A percentile compares a stretch with the other conserved stretches of the same genome.
phyloP scores from a whole-genome alignment of 805 yeast genomes.

The Monosporozyma servazzii region DNA sequence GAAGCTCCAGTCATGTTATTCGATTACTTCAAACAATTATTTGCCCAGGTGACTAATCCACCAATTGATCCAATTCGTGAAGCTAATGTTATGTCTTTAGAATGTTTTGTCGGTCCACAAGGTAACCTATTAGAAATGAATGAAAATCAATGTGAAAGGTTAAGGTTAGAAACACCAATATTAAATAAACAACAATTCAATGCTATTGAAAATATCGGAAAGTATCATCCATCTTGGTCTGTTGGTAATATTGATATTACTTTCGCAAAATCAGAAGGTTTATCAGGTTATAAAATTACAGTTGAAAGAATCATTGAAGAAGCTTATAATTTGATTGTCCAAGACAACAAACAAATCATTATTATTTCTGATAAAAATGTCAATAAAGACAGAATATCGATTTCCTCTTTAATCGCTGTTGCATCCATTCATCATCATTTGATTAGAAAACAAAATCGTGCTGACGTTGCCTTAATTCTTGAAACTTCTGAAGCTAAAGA shows the following conservation, averaged over 20 bases:
- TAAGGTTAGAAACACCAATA: conserved; percentile 75
- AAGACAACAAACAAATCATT: conserved; percentile 56
- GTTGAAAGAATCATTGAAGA: conserved; percentile 80
- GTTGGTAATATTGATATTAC: conserved; percentile 80
- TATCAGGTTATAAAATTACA: conserved; percentile 75
- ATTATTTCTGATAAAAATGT: conserved; percentile 66
- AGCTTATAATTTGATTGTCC: conserved; percentile 77
- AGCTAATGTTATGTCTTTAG: conserved; percentile 91
- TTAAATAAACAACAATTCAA: conserved; percentile 61
- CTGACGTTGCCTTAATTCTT: conserved; percentile 82
- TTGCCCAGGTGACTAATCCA: conserved; percentile 98
- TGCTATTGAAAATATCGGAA: conserved; percentile 64
- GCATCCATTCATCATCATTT: conserved; percentile 97
- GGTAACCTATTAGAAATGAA: conserved; percentile 87
- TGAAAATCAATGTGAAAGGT: conserved; percentile 83
- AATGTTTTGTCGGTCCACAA: conserved; percentile 97
- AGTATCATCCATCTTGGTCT: conserved; percentile 81
- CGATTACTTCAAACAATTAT: conserved; percentile 91
- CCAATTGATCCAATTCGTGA: conserved; percentile 98
- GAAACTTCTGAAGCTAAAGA: conserved; percentile 98
- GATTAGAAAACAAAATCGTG: conserved; percentile 91
- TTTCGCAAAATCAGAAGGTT: conserved; percentile 72
- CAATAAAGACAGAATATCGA: conserved; percentile 56
- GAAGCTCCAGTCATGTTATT: conserved; percentile 85
- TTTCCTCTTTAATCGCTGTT: conserved; percentile 82